Percentiles rank a stretch among this genome's conserved stretches.
phyloP scores from a whole-genome alignment of 345 rosid species.

The Microcos paniculata region DNA sequence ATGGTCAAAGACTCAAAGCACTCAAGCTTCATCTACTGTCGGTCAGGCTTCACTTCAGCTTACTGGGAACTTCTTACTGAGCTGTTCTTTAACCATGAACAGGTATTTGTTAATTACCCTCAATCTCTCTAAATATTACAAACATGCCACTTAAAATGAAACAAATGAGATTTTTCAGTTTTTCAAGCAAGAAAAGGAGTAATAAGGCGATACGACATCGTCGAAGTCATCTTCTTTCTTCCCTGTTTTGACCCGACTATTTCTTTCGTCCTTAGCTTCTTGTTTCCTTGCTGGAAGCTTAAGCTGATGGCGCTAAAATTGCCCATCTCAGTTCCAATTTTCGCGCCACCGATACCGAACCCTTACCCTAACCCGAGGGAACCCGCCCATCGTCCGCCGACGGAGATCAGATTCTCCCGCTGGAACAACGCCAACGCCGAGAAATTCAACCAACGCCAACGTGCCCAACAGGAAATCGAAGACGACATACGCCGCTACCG shows the following conservation, averaged over 20 bases:
- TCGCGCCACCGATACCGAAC: conserved; percentile 36
- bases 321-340: conserved; percentile 60
- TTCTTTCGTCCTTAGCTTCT: background rate
- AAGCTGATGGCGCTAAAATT: conserved; percentile 62
- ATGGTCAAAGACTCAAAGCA: background rate
- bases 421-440: conserved; percentile 83
- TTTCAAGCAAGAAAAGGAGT: background rate
- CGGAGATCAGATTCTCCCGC: conserved; percentile 60
- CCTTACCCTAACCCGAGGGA: conserved; percentile 19
- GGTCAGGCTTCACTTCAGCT: conserved; percentile 2
- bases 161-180: background rate
- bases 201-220: background rate
- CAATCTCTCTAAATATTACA: background rate
- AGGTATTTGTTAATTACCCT: background rate
- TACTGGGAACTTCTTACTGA: background rate
- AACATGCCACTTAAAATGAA: background rate
- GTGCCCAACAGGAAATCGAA: conserved; percentile 64
- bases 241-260: background rate
- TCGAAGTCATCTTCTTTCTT: background rate
- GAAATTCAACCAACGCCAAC: conserved; percentile 59
- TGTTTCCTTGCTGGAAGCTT: background rate
- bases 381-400: conserved; percentile 34
- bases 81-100: background rate
- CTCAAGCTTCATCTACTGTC: background rate
- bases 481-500: conserved; percentile 68